Evolutionary conservation across 2,329 filamentous ascomycete species (phyloP).

Genomic region (Xylaria hypoxylon): DNA sequence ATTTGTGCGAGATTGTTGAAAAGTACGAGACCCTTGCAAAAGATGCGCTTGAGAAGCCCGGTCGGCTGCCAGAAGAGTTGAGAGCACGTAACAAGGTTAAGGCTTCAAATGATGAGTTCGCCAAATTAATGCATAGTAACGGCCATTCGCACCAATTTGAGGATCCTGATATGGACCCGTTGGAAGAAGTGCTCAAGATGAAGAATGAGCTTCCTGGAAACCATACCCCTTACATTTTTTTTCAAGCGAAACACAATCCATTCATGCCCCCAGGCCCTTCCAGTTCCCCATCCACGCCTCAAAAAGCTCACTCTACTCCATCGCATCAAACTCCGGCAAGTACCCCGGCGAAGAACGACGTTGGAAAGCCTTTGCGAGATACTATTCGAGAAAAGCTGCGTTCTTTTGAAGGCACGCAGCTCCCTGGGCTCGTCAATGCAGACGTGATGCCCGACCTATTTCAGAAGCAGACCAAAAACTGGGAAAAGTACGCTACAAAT

Average conservation of each 20-base stretch:
- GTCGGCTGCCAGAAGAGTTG: constrained; percentile 38
- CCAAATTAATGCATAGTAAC: constrained; percentile 42
- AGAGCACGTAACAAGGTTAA: constrained; percentile 46
- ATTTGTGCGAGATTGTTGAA: constrained; percentile 43
- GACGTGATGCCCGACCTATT: constrained; percentile 50
- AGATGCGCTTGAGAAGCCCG: constrained; percentile 45
- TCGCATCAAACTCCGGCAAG: neutral
- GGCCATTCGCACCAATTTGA: constrained; percentile 49
- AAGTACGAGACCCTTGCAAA: constrained; percentile 42
- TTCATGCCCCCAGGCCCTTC: neutral
- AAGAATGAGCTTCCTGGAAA: neutral
- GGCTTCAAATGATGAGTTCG: constrained; percentile 43
- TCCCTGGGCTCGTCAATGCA: constrained; percentile 52
- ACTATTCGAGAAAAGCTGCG: constrained; percentile 47
- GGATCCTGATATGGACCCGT: constrained; percentile 41
- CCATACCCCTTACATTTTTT: neutral
- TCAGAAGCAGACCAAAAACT: constrained; percentile 50
- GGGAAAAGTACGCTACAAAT: constrained; percentile 44
- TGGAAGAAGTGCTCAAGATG: constrained; percentile 12
- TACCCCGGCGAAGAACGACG: neutral
- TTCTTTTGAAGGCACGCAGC: constrained; percentile 48
- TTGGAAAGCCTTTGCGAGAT: constrained; percentile 28
- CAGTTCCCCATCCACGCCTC: neutral
- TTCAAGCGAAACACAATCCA: too few relatives aligned
- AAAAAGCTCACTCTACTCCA: neutral